Evolutionary conservation across 1,284 basidiomycete genomes (phyloP), one percentile per base, ranked within the genome.

Genomic region (Apiotrichum sp.): DNA sequence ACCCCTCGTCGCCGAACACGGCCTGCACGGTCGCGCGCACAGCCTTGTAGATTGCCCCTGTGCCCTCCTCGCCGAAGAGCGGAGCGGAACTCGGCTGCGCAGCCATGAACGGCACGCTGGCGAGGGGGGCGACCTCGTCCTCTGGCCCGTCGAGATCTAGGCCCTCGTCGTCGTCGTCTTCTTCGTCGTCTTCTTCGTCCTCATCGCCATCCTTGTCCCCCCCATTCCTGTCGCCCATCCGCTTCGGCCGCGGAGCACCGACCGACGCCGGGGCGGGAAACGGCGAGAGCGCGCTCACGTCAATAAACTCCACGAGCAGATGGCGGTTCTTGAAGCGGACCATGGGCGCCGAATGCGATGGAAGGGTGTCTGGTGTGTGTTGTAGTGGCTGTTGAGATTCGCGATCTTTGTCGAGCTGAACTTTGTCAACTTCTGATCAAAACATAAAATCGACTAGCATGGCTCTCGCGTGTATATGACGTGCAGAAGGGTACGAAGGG

Each of bases 321-420:
- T 71, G 68, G 14, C 70, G 66, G 49, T 75, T 72, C 66, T 75
- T 75, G 71, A 72, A 75, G 45, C 73, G 56, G 54, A 75, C 73
- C 73, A 75, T 74, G 22, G 22, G 22, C 22, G 22, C 22, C 22
- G 22, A 22, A 22, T 22, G 22, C 22, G 22, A 22, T 22, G 22
- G 22, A 22, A 22, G 22, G 22, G 22, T 22, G 22, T 22, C 22
- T 22, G 22, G 22, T 22, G 22, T 22, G 22, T 22, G 22, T 22
- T 22, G 22, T 22, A 22, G 22, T 22, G 22, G 22, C 22, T 22
- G 22, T 22, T 22, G 22, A 22, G 22, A 22, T 22, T 22, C 22
- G 22, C 22, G 22, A 22, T 22, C 22, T 22, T 22, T 22, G 22
- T 22, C 22, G 22, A 22, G 22, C 22, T 22, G 22, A 22, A 22